Base-by-base conservation (phyloP, 2,329 filamentous ascomycete species). In the Knoxdaviesia capensis region DNA sequence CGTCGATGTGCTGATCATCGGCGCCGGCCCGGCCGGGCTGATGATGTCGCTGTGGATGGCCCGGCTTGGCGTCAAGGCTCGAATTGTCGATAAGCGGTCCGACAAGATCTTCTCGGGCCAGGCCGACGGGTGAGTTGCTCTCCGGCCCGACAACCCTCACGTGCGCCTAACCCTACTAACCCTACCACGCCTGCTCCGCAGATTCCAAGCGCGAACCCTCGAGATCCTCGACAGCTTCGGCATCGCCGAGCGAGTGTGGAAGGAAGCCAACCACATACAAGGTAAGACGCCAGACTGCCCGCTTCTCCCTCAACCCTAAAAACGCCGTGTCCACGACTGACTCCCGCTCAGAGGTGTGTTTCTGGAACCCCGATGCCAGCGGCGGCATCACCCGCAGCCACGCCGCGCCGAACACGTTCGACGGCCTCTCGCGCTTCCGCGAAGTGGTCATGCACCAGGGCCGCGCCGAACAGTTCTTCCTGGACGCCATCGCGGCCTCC, bases 161-260 rank as follows among this genome's bases (percentile, higher is more conserved):
- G 20, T 2, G 20, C 20, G 20, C 20, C 20, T 20, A 20, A 20
- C 20, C 20, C 20, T 20, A 20, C 20, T 3, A 20, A 20, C 20
- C 20, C 20, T 20, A 20, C 2, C 20, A 20, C 20, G 20, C 20
- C 20, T 20, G 20, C 20, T 20, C 20, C 20, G 5, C 20, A 20
- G 20, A 20, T 54, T 79, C 3, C 73, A 80, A 57, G 69, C 66
- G 45, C 70, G 77, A 4, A 80, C 74, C 0, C 61, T 82, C 2
- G 76, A 85, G 54, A 80, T 84, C n/a, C 71, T 84, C 43, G 76
- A 85, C 49, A 74, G 70, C 40, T 79, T 85, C 48, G 78, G 73
- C 1, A 70, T 85, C 44, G 74, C 63, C 3, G 69, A 82, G 47
- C 60, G 68, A 5, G 69, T 67, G 1, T 74, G 73, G 69, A 74